phyloP scores from a whole-genome alignment of 164 flowering plant species.

The Saururus chinensis region DNA sequence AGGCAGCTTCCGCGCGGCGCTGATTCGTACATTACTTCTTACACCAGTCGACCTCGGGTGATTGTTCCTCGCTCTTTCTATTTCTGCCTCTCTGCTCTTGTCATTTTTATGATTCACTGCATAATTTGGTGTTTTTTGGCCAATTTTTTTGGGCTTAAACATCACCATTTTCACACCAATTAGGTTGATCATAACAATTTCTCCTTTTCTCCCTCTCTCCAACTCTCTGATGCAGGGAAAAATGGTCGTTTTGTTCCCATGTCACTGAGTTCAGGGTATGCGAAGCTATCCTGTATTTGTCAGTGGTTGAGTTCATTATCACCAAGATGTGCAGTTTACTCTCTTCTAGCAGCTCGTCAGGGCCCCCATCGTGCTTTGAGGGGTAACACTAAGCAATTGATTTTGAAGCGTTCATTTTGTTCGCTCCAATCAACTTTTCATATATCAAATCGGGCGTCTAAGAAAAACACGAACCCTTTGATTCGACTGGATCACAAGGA shows the following conservation, averaged over 20 bases:
- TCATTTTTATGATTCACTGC: no score
- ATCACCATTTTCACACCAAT: no score
- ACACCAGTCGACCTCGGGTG: no score
- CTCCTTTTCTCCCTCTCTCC: no score
- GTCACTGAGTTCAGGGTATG: not conserved
- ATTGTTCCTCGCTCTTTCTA: no score
- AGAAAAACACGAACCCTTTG: slow-evolving; percentile 1
- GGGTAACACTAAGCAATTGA: not conserved
- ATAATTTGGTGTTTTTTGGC: no score
- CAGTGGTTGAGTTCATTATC: not conserved
- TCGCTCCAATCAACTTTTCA: not conserved
- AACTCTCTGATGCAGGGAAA: not conserved
- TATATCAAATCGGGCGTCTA: not conserved
- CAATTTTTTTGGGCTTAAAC: no score
- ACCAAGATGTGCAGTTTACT: not conserved
- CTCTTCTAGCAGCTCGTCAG: not conserved
- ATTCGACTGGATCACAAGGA: slow-evolving; percentile 48
- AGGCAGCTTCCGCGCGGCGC: no score
- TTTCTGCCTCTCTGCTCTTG: no score
- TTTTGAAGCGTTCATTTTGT: not conserved
- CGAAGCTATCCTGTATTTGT: not conserved
- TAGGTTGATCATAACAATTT: no score
- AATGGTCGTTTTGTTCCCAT: not conserved
- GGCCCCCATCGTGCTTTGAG: not conserved
- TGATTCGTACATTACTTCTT: no score